These are phyloP conservation scores for Sporothrix brunneoviolacea DNA, from an alignment of 2,329 filamentous ascomycete species.

Conservation along the genomic window DNA sequence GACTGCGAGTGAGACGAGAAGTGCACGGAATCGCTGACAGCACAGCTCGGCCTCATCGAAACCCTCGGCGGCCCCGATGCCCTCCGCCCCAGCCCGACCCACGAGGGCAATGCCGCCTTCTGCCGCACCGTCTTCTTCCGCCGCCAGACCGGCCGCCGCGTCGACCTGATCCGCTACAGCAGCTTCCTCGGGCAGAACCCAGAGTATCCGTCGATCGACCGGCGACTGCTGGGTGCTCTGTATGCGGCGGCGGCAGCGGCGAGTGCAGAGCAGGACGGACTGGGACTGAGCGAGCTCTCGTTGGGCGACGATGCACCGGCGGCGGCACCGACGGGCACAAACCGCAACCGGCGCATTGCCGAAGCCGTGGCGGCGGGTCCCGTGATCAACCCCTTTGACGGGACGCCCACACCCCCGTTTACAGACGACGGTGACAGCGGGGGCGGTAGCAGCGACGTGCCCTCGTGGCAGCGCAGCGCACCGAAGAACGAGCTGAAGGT, in stretches of 20 bases:
- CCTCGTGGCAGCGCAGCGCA: constrained; percentile 42
- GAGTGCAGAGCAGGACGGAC: neutral
- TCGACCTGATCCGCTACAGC: constrained; percentile 20
- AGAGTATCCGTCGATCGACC: constrained; percentile 17
- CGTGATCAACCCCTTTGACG: constrained; percentile 16
- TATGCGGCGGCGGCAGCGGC: constrained; percentile 23
- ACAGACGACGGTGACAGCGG: neutral
- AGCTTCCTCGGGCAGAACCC: constrained; percentile 13
- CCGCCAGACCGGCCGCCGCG: constrained; percentile 15
- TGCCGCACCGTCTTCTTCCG: constrained; percentile 22
- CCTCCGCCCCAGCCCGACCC: constrained; percentile 17
- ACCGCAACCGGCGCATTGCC: constrained; percentile 13
- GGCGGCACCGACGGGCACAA: neutral
- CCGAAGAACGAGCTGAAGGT: constrained; percentile 42
- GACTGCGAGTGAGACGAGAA: no score
- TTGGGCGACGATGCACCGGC: no score
- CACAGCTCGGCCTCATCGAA: constrained; percentile 20
- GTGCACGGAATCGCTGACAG: neutral
- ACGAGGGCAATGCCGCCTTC: constrained; percentile 19
- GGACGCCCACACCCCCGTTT: constrained; percentile 13
- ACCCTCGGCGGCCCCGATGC: constrained; percentile 20
- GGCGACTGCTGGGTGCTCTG: constrained; percentile 17
- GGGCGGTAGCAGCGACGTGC: constrained; percentile 4
- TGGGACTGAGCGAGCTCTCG: neutral
- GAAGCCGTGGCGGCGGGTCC: constrained; percentile 10